Evolutionary conservation across 2,329 filamentous ascomycete species (phyloP).

Genomic region (Emmonsia crescens): DNA sequence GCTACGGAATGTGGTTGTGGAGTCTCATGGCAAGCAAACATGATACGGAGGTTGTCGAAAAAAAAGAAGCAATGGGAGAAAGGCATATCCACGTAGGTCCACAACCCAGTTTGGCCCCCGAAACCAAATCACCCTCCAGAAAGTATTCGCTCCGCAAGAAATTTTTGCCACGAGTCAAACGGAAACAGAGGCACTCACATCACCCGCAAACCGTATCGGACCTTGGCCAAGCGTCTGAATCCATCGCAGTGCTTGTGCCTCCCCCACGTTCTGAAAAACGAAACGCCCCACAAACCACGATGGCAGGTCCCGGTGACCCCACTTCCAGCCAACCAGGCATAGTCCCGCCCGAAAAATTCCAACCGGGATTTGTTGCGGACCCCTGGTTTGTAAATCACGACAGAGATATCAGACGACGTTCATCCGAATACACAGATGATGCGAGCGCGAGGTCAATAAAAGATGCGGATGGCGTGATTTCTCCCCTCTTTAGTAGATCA

Average conservation of each 20-base stretch:
- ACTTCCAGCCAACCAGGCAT: not conserved
- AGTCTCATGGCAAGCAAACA: constrained; percentile 80
- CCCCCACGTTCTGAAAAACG: not conserved
- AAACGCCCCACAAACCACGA: no score
- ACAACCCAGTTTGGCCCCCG: not conserved
- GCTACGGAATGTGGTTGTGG: constrained; percentile 73
- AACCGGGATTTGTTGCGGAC: not conserved
- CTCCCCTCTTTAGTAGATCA: not conserved
- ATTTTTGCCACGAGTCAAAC: not conserved
- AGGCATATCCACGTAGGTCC: not conserved
- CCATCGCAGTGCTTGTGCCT: not conserved
- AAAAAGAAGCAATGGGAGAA: not conserved
- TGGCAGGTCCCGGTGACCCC: no score
- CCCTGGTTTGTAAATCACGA: not conserved
- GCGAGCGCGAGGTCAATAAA: constrained; percentile 6
- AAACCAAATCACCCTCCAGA: not conserved
- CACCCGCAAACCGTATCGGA: constrained; percentile 14
- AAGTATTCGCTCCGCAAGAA: not conserved
- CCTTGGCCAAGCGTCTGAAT: constrained; percentile 15
- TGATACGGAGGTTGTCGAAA: constrained; percentile 59
- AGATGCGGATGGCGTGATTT: constrained; percentile 5
- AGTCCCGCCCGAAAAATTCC: not conserved
- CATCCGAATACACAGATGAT: constrained; percentile 1
- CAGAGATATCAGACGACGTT: not conserved
- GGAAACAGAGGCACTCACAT: not conserved